These are phyloP conservation scores for Onygenales sp. DNA, from an alignment of 2,329 filamentous ascomycete genomes.

Conservation along the genomic window DNA sequence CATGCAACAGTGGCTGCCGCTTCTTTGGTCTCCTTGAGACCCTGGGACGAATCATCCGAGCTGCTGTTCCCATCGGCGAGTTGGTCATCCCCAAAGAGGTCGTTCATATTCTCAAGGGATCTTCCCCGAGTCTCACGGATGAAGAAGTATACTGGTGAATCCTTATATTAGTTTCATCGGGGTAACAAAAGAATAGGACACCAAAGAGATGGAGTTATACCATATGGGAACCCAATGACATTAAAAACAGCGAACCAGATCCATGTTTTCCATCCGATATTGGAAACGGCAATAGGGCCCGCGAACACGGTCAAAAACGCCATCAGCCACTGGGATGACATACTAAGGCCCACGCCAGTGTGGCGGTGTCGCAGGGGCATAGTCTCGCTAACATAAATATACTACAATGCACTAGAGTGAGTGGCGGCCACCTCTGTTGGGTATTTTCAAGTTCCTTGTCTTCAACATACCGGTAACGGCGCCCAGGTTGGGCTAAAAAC, in stretches of 20 bases:
- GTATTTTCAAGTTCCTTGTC: too few species aligned
- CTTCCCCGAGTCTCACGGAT: slow-evolving; percentile 19
- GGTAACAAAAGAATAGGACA: not conserved
- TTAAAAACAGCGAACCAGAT: slow-evolving; percentile 25
- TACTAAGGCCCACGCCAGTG: slow-evolving; percentile 22
- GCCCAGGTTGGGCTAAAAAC: slow-evolving; percentile 24
- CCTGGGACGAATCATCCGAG: not conserved
- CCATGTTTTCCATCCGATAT: slow-evolving; percentile 26
- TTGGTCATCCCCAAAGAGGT: slow-evolving; percentile 8
- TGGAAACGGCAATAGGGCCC: slow-evolving; percentile 23
- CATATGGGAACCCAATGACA: slow-evolving; percentile 22
- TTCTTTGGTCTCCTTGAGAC: not conserved
- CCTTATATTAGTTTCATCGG: not conserved
- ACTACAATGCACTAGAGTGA: slow-evolving; percentile 8
- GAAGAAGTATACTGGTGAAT: slow-evolving; percentile 17
- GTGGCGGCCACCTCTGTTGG: not conserved
- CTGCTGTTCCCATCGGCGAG: not conserved
- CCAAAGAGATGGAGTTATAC: slow-evolving; percentile 7
- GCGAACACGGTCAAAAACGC: slow-evolving; percentile 28
- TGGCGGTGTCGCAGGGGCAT: slow-evolving; percentile 27
- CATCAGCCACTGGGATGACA: slow-evolving; percentile 25
- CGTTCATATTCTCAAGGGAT: slow-evolving; percentile 21
- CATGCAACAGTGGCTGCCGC: not conserved
- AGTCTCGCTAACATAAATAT: slow-evolving; percentile 24
- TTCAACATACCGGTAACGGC: slow-evolving; percentile 14